Conservation (phyloP, 805 yeast genomes). For the Metschnikowia lochheadii region DNA sequence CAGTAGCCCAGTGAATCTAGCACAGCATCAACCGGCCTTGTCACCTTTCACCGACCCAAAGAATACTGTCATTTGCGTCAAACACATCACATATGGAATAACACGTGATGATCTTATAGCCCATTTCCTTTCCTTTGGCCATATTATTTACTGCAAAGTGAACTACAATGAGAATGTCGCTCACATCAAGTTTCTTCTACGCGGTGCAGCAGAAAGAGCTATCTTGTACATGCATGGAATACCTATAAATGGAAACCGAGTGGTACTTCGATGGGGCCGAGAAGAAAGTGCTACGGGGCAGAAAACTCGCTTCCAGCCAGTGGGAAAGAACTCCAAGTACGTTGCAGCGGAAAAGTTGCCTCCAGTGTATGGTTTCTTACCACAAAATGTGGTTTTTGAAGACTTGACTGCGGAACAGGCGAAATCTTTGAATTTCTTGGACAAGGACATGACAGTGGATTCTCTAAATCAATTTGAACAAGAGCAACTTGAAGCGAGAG, state of each 20-base stretch:
- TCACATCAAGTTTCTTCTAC: constrained; percentile 23
- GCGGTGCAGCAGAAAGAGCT: constrained; percentile 38
- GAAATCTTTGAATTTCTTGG: constrained; percentile 11
- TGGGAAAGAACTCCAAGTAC: constrained; percentile 11
- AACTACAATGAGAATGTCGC: constrained; percentile 22
- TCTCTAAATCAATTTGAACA: constrained; percentile 17
- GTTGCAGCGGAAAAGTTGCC: constrained; percentile 19
- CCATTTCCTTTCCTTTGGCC: constrained; percentile 65
- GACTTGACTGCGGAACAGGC: constrained; percentile 12
- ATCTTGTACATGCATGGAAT: constrained; percentile 30
- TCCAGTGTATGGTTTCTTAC: constrained; percentile 16
- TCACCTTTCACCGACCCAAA: constrained; percentile 73
- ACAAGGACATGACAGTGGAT: constrained; percentile 16
- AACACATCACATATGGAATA: constrained; percentile 57
- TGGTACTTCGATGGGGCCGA: constrained; percentile 32
- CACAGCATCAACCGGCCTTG: constrained; percentile 50
- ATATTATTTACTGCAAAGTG: constrained; percentile 25
- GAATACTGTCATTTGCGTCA: constrained; percentile 72
- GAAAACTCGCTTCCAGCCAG: constrained; percentile 6
- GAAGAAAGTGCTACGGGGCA: constrained; percentile 12
- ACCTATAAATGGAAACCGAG: constrained; percentile 25
- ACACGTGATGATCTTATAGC: constrained; percentile 59
- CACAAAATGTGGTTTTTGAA: constrained; percentile 19
- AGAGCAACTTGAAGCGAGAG: background rate
- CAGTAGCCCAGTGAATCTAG: constrained; percentile 18